Evolutionary conservation across 148 eudicot genomes (phyloP).

Genomic region (Diospyros kaki): DNA sequence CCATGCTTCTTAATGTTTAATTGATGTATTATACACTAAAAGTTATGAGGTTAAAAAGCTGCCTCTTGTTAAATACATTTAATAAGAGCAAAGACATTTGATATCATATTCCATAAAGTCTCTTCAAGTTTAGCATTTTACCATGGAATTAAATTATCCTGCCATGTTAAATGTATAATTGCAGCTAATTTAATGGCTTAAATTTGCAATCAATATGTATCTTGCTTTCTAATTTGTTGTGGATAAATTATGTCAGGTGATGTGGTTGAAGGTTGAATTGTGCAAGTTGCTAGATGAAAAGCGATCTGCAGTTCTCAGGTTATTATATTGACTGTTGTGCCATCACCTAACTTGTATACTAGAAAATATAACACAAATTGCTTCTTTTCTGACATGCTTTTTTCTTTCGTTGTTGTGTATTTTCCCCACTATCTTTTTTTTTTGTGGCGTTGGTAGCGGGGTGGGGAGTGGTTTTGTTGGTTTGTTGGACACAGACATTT

Average conservation of each 20-base stretch:
- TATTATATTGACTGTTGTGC: conserved; percentile 19
- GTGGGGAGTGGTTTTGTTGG: background rate
- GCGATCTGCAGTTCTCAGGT: conserved; percentile 90
- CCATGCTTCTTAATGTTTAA: too few species aligned
- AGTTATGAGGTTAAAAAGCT: background rate
- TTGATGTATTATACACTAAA: background rate
- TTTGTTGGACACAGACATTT: background rate
- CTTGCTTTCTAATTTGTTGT: background rate
- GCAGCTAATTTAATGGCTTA: background rate
- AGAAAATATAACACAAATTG: background rate
- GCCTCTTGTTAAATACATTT: background rate
- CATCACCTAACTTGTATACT: background rate
- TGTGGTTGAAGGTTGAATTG: conserved; percentile 77
- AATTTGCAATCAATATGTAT: background rate
- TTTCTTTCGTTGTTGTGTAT: too few species aligned
- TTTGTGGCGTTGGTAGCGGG: background rate
- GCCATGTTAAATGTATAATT: background rate
- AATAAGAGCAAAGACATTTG: background rate
- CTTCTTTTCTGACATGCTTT: too few species aligned
- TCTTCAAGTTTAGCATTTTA: background rate
- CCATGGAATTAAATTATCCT: background rate
- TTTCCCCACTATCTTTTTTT: background rate
- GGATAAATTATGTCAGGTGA: conserved; percentile 42
- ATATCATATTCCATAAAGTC: background rate
- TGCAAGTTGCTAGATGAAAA: conserved; percentile 93